Evolutionary conservation across 2,329 filamentous ascomycete species (phyloP).

Genomic region (Graphilbum ipis-grandicollis): DNA sequence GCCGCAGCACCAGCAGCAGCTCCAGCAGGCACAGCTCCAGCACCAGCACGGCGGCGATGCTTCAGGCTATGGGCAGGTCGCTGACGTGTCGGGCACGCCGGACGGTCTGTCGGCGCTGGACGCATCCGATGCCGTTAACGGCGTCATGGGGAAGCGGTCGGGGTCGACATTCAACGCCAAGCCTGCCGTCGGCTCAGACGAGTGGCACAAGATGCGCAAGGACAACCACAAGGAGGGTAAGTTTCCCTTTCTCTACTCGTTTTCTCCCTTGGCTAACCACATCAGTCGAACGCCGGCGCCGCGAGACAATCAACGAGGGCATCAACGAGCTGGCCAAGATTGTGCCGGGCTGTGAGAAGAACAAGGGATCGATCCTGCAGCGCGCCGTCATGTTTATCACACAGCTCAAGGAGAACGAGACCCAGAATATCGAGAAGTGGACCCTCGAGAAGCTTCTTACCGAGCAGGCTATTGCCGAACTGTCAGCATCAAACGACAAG

Average conservation of each 20-base stretch:
- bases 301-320: constrained; percentile 96
- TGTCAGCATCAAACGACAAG: constrained; percentile 75
- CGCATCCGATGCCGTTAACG: constrained; percentile 8
- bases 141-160: constrained; percentile 6
- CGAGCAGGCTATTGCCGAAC: constrained; percentile 75
- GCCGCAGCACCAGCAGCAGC: constrained; percentile 13
- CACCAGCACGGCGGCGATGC: constrained; percentile 3
- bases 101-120: constrained; percentile 8
- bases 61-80: constrained; percentile 14
- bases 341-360: constrained; percentile 94
- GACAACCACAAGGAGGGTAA: constrained; percentile 98
- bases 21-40: not conserved
- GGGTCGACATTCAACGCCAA: constrained; percentile 29
- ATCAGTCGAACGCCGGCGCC: constrained; percentile 85
- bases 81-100: constrained; percentile 12
- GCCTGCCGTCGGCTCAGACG: constrained; percentile 83
- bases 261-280: constrained; percentile 6
- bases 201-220: constrained; percentile 94
- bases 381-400: constrained; percentile 88
- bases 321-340: constrained; percentile 98
- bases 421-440: constrained; percentile 89
- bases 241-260: constrained; percentile 11
- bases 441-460: constrained; percentile 79
- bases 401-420: constrained; percentile 85
- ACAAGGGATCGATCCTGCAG: constrained; percentile 92